Percentiles rank a stretch among this genome's conserved stretches.
Conservation (phyloP, 1,284 basidiomycete genomes). For the Mrakiaceae sp. region DNA sequence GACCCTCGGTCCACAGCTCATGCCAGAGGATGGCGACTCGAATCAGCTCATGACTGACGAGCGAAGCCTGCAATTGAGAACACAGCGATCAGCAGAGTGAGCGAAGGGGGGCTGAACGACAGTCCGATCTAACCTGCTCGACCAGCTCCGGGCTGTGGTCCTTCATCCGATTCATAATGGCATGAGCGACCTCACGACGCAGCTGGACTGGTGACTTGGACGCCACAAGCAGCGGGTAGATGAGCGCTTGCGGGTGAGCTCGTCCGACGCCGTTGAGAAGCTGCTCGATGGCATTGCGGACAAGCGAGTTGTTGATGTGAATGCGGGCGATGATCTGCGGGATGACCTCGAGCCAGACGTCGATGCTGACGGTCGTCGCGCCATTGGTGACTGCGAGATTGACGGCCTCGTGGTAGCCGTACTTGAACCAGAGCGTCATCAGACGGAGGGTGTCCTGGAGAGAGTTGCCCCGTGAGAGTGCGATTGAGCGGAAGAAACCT, state of each 20-base stretch:
- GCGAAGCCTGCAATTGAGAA: conserved; percentile 49
- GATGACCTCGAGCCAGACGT: conserved; percentile 98
- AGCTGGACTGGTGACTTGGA: conserved; percentile 84
- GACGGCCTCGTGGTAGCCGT: conserved; percentile 82
- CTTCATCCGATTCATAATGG: conserved; percentile 87
- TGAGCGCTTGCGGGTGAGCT: conserved; percentile 93
- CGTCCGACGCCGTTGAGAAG: conserved; percentile 87
- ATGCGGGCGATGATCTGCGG: conserved; percentile 98
- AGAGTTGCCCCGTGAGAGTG: conserved; percentile 77
- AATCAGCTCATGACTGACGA: conserved; percentile 92
- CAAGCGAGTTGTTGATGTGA: conserved; percentile 80
- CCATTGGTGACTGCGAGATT: conserved; percentile 81
- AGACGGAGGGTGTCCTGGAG: conserved; percentile 91
- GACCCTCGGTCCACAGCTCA: conserved; percentile 96
- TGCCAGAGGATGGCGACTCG: conserved; percentile 98
- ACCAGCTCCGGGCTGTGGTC: conserved; percentile 86
- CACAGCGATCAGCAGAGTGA: conserved; percentile 1
- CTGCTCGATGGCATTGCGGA: conserved; percentile 80
- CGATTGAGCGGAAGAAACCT: conserved; percentile 95
- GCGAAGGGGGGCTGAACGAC: not conserved
- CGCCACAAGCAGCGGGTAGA: conserved; percentile 96
- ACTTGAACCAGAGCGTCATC: conserved; percentile 97
- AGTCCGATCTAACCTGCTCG: conserved; percentile 52
- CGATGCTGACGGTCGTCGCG: conserved; percentile 81
- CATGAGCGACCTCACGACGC: conserved; percentile 71